A percentile compares a stretch with the other conserved stretches of the same genome.
Conservation (phyloP, 1,284 basidiomycete species). For the Sphaerobolus stellatus region DNA sequence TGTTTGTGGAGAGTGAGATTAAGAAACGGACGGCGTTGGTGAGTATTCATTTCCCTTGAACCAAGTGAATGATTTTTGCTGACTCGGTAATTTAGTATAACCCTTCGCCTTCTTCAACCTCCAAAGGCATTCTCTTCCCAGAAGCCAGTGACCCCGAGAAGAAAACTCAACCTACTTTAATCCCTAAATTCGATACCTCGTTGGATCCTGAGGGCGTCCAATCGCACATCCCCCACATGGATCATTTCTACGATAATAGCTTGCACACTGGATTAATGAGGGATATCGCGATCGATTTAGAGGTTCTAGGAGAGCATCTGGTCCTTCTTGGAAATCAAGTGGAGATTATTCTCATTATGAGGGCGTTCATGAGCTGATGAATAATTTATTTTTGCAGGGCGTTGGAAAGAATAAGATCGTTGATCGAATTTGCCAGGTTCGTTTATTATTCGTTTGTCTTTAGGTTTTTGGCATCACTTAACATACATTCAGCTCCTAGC, state of each 20-base stretch:
- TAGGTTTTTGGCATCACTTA: neutral
- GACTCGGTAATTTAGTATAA: too few relatives aligned
- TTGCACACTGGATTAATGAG: slow-evolving; percentile 64
- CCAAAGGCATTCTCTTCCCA: slow-evolving; percentile 41
- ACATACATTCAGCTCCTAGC: slow-evolving; percentile 45
- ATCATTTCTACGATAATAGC: slow-evolving; percentile 67
- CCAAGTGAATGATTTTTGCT: too few relatives aligned
- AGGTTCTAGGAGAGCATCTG: slow-evolving; percentile 58
- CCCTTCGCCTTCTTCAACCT: slow-evolving; percentile 43
- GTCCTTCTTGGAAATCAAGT: slow-evolving; percentile 69
- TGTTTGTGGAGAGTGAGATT: slow-evolving; percentile 53
- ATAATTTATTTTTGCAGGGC: slow-evolving; percentile 36
- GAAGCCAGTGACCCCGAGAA: slow-evolving; percentile 33
- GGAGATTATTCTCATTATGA: slow-evolving; percentile 12
- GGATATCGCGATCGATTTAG: slow-evolving; percentile 60
- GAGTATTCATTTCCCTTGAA: slow-evolving; percentile 17
- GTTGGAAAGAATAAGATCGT: slow-evolving; percentile 71
- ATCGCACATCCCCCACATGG: slow-evolving; percentile 64
- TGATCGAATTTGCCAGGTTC: slow-evolving; percentile 59
- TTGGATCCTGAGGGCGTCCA: slow-evolving; percentile 53
- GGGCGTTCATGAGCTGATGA: neutral
- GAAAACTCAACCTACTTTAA: slow-evolving; percentile 30
- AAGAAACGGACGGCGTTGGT: slow-evolving; percentile 43
- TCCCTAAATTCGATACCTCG: slow-evolving; percentile 48
- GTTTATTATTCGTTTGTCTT: neutral